A percentile compares a stretch with the other conserved stretches of the same genome.
phyloP scores from a whole-genome alignment of 805 yeast species.

The Candida nemodendra region DNA sequence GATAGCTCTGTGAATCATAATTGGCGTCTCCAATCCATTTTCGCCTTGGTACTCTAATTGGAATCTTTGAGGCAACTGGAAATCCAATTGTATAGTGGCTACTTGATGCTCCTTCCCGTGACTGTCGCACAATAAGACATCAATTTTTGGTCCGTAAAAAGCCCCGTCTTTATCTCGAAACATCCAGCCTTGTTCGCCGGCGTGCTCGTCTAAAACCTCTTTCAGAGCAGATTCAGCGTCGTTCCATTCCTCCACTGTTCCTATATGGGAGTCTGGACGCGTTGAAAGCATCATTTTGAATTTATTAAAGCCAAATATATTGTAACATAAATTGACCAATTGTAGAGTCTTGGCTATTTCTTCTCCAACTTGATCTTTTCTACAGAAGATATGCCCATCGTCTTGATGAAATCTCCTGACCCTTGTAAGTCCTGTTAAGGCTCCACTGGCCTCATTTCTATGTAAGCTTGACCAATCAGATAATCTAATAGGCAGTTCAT shows the following conservation, averaged over 20 bases:
- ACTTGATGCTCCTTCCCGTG: constrained; percentile 84
- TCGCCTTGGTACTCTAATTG: constrained; percentile 63
- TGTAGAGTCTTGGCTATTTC: constrained; percentile 75
- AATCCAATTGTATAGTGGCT: constrained; percentile 93
- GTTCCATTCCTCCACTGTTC: constrained; percentile 76
- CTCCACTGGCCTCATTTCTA: constrained; percentile 93
- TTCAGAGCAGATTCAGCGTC: constrained; percentile 71
- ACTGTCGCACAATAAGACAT: constrained; percentile 77
- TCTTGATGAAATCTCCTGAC: constrained; percentile 97
- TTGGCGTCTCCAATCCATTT: constrained; percentile 65
- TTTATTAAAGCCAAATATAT: constrained; percentile 56
- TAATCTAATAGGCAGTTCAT: constrained; percentile 80
- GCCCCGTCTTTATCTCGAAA: constrained; percentile 95
- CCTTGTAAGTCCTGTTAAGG: constrained; percentile 86
- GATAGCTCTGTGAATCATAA: constrained; percentile 94
- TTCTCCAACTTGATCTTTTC: constrained; percentile 64
- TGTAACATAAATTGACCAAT: constrained; percentile 73
- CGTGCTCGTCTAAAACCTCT: constrained; percentile 51
- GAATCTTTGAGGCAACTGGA: constrained; percentile 88
- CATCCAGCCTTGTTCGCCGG: constrained; percentile 57
- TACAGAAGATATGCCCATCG: constrained; percentile 96
- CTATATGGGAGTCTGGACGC: constrained; percentile 80
- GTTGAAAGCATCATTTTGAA: constrained; percentile 77
- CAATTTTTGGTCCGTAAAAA: constrained; percentile 95
- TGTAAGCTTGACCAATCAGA: constrained; percentile 92